These are phyloP conservation scores for Colletotrichum sp. DNA, from an alignment of 2,329 filamentous ascomycete species.

Conservation along the genomic window DNA sequence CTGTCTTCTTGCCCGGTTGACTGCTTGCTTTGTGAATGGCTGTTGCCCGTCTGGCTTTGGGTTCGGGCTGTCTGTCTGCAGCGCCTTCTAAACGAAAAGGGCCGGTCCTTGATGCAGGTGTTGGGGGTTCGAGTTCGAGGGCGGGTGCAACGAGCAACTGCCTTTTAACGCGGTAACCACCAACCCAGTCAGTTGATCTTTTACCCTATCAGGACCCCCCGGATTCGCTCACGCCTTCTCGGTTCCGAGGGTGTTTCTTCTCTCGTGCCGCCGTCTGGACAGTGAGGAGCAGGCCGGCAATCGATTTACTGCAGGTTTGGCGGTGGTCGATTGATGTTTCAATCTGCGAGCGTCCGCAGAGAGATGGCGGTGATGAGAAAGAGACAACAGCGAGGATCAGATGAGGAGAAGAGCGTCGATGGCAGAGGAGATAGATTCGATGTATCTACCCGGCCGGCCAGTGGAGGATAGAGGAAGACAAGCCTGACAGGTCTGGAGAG, in stretches of 20 bases:
- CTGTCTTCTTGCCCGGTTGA: neutral
- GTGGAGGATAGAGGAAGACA: conserved; percentile 1
- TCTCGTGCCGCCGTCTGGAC: neutral
- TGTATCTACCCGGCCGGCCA: conserved; percentile 4
- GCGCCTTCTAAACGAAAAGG: conserved; percentile 8
- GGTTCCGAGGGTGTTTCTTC: neutral
- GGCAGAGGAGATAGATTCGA: neutral
- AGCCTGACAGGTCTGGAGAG: neutral
- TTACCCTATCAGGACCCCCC: conserved; percentile 1
- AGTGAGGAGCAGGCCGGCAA: neutral
- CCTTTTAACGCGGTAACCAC: neutral
- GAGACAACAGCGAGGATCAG: conserved; percentile 1
- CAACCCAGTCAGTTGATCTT: conserved; percentile 2
- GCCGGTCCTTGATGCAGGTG: conserved; percentile 10
- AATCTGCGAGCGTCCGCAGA: neutral
- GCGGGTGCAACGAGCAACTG: conserved; percentile 12
- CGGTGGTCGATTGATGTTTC: neutral
- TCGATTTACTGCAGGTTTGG: neutral
- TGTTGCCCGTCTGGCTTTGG: conserved; percentile 20
- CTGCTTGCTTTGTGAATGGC: neutral
- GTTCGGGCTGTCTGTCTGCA: conserved; percentile 20
- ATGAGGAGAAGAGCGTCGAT: neutral
- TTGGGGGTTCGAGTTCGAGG: neutral
- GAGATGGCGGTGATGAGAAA: neutral
- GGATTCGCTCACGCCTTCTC: neutral